Base-by-base conservation (phyloP, 2,329 filamentous ascomycete species). In the Emergomyces africanus region DNA sequence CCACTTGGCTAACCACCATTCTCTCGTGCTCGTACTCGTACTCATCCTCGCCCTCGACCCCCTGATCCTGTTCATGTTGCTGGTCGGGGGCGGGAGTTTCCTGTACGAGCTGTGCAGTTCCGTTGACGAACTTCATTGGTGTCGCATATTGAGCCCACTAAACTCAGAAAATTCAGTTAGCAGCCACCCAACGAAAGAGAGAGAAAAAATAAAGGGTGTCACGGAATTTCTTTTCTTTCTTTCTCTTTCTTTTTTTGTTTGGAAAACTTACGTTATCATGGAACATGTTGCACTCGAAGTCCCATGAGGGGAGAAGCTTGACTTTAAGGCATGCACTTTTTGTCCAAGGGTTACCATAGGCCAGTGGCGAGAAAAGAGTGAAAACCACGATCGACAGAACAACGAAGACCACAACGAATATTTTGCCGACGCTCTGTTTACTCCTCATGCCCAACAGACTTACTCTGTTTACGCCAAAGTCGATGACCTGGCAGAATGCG, bases 261-360 rank as follows among this genome's bases (percentile, higher is more conserved):
- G 68, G 66, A 67, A 57, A 35, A 86, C 89, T 88, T 85, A 96
- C 91, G 70, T 84, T 85, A 64, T 86, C 85, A 66, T 87, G 79
- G 78, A 99, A 99, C 61, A 83, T 91, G 74, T 95, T 96, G 82
- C 94, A 99, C 74, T 99, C 94, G 82, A 92, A 99, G 72, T 99
- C 94, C 94, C 94, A 99, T 1, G 84, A 86, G 60, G 81, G 78
- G 70, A 97, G 86, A 14, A 99, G 78, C 79, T 97, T 97, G 62
- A 94, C 86, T 59, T 84, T 84, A 66, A 84, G 85, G 80, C 94
- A 99, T 69, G 94, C 87, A 61, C 81, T 77, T 78, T 90, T 88
- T 57, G 92, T 99, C 94, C 94, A 99, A 57, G 85, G 79, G 71
- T 95, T 96, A 62, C 94, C 94, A 69, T 99, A 99, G 12, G 89